Conservation (phyloP, 2,329 filamentous ascomycete genomes). For the Xenoacremonium recifei region DNA sequence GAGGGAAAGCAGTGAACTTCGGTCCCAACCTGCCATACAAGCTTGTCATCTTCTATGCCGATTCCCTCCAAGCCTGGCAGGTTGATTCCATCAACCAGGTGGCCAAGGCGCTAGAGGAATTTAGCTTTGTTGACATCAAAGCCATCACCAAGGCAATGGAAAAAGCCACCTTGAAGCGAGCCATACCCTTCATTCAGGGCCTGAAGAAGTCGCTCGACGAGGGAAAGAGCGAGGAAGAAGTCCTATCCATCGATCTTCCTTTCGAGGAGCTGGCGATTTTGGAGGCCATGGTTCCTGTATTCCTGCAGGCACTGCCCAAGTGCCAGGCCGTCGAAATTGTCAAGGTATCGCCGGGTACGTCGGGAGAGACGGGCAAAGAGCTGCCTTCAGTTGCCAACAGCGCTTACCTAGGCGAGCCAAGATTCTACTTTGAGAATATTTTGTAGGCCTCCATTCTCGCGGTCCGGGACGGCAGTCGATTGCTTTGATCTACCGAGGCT, state of each 20-base stretch:
- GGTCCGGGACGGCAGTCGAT: too few species aligned
- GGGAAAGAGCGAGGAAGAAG: constrained; percentile 63
- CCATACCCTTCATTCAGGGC: constrained; percentile 91
- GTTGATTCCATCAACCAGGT: constrained; percentile 60
- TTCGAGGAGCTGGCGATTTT: constrained; percentile 84
- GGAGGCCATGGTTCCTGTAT: constrained; percentile 71
- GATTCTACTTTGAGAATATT: too few species aligned
- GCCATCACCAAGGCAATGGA: constrained; percentile 77
- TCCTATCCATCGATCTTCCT: constrained; percentile 79
- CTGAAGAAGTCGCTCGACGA: constrained; percentile 80
- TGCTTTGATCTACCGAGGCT: too few species aligned
- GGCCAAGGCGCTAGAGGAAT: constrained; percentile 68
- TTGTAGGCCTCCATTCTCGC: too few species aligned
- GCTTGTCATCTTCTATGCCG: constrained; percentile 80
- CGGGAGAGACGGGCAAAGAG: too few species aligned
- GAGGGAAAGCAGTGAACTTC: constrained; percentile 82
- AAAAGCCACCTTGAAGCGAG: constrained; percentile 89
- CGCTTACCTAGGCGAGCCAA: too few species aligned
- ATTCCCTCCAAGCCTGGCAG: constrained; percentile 86
- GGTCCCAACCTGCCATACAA: constrained; percentile 92
- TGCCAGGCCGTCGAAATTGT: constrained; percentile 79
- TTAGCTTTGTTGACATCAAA: constrained; percentile 77
- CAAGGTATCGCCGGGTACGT: too few species aligned
- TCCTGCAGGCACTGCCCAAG: constrained; percentile 74
- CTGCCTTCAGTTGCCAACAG: too few species aligned